Evolutionary conservation across 495 filamentous ascomycete species (phyloP).

Genomic region (Pyronema omphalodes): DNA sequence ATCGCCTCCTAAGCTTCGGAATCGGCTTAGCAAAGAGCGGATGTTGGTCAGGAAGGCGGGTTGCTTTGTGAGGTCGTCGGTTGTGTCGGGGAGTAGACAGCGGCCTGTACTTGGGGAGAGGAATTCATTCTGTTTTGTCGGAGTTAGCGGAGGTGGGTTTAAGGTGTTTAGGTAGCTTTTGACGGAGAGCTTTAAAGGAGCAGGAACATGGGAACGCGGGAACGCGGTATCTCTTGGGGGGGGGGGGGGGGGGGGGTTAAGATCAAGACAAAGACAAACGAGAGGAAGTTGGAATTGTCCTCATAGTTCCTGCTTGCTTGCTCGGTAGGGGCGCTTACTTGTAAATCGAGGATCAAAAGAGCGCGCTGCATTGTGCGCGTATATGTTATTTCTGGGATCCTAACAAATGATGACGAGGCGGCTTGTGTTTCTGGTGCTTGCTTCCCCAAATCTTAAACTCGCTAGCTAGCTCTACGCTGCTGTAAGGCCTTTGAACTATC

Average conservation of each 20-base stretch:
- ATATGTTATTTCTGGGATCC: no score
- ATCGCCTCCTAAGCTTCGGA: conserved; percentile 54
- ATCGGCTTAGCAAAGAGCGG: conserved; percentile 45
- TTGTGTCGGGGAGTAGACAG: conserved; percentile 44
- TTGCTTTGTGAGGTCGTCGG: conserved; percentile 1
- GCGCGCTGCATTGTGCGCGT: conserved; percentile 54
- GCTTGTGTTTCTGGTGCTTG: no score
- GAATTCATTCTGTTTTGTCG: conserved; percentile 49
- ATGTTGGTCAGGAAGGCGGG: conserved; percentile 50
- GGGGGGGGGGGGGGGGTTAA: not conserved
- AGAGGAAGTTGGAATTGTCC: not conserved
- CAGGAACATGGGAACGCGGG: not conserved
- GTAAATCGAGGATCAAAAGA: conserved; percentile 67
- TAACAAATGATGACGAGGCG: not conserved
- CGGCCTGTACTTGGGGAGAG: conserved; percentile 43
- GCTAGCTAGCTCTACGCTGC: no score
- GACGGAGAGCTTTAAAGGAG: no score
- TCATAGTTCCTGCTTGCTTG: no score
- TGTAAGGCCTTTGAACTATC: no score
- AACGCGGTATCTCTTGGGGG: no score
- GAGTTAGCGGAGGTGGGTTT: not conserved
- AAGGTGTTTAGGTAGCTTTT: no score
- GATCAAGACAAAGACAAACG: no score
- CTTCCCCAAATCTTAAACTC: no score
- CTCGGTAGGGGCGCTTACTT: conserved; percentile 23